Evolutionary conservation across 2,329 filamentous ascomycete genomes (phyloP).

Genomic region (Akanthomyces dipterigenus): DNA sequence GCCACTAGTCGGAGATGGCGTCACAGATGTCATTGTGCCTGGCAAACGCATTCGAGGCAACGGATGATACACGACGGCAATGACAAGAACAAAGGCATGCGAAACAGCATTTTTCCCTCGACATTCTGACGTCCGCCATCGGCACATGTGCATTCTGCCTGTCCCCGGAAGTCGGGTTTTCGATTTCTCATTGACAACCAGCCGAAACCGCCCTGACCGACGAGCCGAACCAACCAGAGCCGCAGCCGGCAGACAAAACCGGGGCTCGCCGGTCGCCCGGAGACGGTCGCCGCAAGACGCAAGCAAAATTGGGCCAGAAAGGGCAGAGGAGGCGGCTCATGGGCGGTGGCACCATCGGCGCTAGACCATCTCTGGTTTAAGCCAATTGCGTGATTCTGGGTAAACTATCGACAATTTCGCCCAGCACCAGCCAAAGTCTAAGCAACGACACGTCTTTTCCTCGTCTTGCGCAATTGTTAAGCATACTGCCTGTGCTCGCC

Average conservation of each 20-base stretch:
- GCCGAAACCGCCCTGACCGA: not conserved
- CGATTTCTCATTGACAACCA: not conserved
- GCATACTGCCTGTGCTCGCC: slow-evolving; percentile 13
- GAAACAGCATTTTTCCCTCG: not conserved
- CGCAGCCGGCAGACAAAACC: slow-evolving; percentile 1
- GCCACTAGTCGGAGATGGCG: not conserved
- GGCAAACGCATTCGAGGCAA: not conserved
- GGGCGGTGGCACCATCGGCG: slow-evolving; percentile 15
- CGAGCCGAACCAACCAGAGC: slow-evolving; percentile 9
- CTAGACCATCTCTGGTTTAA: slow-evolving; percentile 26
- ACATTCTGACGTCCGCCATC: not conserved
- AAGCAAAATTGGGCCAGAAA: slow-evolving; percentile 5
- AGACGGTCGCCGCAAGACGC: not conserved
- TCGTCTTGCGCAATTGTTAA: slow-evolving; percentile 15
- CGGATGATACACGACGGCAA: not conserved
- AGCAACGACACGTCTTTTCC: slow-evolving; percentile 11
- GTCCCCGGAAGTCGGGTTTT: not conserved
- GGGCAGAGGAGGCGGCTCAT: slow-evolving; percentile 2
- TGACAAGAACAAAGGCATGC: not conserved
- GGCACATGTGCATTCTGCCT: not conserved
- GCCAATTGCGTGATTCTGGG: slow-evolving; percentile 34
- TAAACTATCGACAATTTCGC: slow-evolving; percentile 30
- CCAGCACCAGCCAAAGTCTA: not conserved
- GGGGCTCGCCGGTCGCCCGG: slow-evolving; percentile 2
- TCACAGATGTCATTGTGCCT: not conserved